These are phyloP conservation scores for Cyclanthera cordifolia DNA, from an alignment of 306 rosid species.

Conservation along the genomic window DNA sequence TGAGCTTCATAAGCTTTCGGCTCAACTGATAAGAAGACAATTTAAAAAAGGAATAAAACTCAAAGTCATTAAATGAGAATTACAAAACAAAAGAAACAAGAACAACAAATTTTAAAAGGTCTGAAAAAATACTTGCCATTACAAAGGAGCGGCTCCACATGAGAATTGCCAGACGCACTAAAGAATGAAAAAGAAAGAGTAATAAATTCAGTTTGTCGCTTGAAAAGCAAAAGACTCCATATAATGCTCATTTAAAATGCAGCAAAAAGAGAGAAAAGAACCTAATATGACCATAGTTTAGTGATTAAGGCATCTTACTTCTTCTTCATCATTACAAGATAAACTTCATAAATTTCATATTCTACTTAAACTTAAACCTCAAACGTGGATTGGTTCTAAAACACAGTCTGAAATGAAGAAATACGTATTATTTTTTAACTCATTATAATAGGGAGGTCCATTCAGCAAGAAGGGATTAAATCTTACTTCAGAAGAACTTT, in stretches of 20 bases:
- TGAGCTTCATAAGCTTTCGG: slow-evolving; percentile 60
- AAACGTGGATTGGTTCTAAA: background rate
- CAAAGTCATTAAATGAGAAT: slow-evolving; percentile 6
- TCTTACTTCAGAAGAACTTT: slow-evolving; percentile 55
- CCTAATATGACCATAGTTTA: background rate
- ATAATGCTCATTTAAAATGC: background rate
- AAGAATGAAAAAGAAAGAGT: slow-evolving; percentile 18
- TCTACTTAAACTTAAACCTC: background rate
- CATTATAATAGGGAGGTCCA: background rate
- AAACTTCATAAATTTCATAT: background rate
- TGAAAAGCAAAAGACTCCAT: background rate
- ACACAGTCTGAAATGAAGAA: background rate
- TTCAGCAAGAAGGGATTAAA: slow-evolving; percentile 6
- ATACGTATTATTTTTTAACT: background rate
- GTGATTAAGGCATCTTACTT: background rate
- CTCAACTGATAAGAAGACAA: slow-evolving; percentile 41
- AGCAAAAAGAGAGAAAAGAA: background rate
- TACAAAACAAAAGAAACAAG: slow-evolving; percentile 10
- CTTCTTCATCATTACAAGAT: background rate
- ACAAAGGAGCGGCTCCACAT: slow-evolving; percentile 48
- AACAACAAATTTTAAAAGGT: slow-evolving; percentile 21
- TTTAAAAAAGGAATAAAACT: background rate
- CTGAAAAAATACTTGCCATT: slow-evolving; percentile 46
- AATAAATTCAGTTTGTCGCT: background rate
- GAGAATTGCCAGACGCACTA: slow-evolving; percentile 57